A percentile compares a stretch with the other conserved stretches of the same genome.
Evolutionary conservation across 169 alveolate species (phyloP).

Genomic region (Neospora caninum): DNA sequence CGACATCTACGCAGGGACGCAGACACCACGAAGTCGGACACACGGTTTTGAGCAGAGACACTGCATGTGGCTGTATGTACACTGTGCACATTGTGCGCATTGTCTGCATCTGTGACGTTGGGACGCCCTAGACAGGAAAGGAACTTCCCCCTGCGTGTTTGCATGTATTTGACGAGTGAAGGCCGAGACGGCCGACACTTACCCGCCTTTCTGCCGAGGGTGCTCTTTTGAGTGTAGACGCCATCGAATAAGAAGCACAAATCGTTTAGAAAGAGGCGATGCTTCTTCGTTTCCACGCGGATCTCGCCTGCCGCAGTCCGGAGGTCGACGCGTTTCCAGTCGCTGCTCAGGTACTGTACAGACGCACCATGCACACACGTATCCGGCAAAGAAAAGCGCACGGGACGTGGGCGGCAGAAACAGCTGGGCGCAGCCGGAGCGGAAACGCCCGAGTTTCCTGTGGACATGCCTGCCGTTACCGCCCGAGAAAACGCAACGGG

Average conservation of each 20-base stretch:
- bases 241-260: slow-evolving; percentile 72
- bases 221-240: slow-evolving; percentile 74
- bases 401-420: too few species aligned
- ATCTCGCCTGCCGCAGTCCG: slow-evolving; percentile 10
- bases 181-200: background rate
- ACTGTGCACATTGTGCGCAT: too few species aligned
- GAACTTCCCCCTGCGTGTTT: background rate
- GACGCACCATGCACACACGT: background rate
- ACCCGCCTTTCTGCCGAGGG: slow-evolving; percentile 75
- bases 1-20: too few species aligned
- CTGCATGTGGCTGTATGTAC: too few species aligned
- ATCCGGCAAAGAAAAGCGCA: background rate
- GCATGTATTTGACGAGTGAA: background rate
- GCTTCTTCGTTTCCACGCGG: slow-evolving; percentile 38
- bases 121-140: background rate
- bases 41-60: too few species aligned
- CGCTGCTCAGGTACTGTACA: slow-evolving; percentile 35
- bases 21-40: too few species aligned
- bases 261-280: slow-evolving; percentile 65
- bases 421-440: too few species aligned
- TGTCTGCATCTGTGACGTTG: too few species aligned
- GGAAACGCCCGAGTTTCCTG: too few species aligned
- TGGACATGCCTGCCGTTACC: too few species aligned
- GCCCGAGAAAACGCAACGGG: too few species aligned
- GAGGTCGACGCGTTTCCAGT: slow-evolving; percentile 43